These are phyloP conservation scores for Malassezia brasiliensis DNA, from an alignment of 1,284 basidiomycete species.

Conservation along the genomic window DNA sequence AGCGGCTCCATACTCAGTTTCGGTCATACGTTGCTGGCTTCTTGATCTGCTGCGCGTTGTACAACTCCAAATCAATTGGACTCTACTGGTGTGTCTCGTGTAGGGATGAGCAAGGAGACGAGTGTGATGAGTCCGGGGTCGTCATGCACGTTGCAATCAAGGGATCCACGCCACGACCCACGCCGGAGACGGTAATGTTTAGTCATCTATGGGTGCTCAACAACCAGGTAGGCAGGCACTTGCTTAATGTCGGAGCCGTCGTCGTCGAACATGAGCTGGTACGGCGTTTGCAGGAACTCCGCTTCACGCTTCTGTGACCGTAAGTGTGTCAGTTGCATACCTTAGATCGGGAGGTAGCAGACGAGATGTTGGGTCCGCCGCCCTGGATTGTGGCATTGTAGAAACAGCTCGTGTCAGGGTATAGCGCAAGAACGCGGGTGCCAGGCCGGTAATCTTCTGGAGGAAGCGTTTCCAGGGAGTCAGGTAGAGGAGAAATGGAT, in stretches of 20 bases:
- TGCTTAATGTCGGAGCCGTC: slow-evolving; percentile 39
- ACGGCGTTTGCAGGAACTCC: slow-evolving; percentile 38
- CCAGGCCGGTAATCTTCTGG: slow-evolving; percentile 33
- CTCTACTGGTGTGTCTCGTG: no score
- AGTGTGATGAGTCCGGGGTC: background rate
- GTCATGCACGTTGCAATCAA: no score
- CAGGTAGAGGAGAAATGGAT: slow-evolving; percentile 42
- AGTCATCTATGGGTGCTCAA: slow-evolving; percentile 29
- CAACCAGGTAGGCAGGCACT: slow-evolving; percentile 43
- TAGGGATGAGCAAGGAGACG: background rate
- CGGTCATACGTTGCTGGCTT: background rate
- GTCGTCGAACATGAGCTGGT: slow-evolving; percentile 44
- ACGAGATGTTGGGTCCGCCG: slow-evolving; percentile 34
- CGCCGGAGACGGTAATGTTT: background rate
- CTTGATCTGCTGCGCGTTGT: no score
- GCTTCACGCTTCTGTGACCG: slow-evolving; percentile 24
- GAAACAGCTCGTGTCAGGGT: slow-evolving; percentile 47
- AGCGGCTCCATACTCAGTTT: background rate
- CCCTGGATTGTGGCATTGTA: slow-evolving; percentile 41
- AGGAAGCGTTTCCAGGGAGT: slow-evolving; percentile 33
- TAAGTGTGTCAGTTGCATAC: slow-evolving; percentile 5
- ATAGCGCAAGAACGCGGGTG: slow-evolving; percentile 41
- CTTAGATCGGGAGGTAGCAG: slow-evolving; percentile 19
- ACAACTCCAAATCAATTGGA: no score
- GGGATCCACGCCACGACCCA: no score